Percentiles rank a stretch among this genome's conserved stretches.
phyloP scores from a whole-genome alignment of 257 asterid species.

The Solanum verrucosum region DNA sequence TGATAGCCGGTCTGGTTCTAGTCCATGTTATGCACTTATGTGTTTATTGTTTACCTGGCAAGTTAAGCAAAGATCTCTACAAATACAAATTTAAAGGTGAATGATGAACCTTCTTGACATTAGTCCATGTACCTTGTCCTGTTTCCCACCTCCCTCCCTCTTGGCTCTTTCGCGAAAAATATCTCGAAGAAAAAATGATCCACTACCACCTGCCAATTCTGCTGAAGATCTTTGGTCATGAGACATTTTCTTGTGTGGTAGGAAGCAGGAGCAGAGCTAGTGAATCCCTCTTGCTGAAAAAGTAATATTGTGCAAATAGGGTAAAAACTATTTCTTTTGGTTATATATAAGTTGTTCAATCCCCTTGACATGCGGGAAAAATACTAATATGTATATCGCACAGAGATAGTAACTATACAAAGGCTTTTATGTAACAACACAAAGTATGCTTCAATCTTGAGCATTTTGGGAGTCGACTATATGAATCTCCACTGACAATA shows the following conservation, averaged over 20 bases:
- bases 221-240: neutral
- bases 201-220: neutral
- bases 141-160: neutral
- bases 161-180: neutral
- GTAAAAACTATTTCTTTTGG: neutral
- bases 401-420: neutral
- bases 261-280: neutral
- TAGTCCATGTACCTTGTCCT: neutral
- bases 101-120: neutral
- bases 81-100: neutral
- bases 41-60: neutral
- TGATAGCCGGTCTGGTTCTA: neutral
- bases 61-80: neutral
- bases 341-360: neutral
- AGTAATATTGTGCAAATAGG: neutral
- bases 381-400: neutral
- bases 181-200: neutral
- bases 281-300: neutral
- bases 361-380: neutral
- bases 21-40: neutral
- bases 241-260: neutral
- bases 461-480: neutral
- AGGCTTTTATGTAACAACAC: neutral
- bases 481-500: neutral
- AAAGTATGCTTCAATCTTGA: neutral